Base-by-base conservation (phyloP, 1,284 basidiomycete species). In the Ceratobasidium sp. region DNA sequence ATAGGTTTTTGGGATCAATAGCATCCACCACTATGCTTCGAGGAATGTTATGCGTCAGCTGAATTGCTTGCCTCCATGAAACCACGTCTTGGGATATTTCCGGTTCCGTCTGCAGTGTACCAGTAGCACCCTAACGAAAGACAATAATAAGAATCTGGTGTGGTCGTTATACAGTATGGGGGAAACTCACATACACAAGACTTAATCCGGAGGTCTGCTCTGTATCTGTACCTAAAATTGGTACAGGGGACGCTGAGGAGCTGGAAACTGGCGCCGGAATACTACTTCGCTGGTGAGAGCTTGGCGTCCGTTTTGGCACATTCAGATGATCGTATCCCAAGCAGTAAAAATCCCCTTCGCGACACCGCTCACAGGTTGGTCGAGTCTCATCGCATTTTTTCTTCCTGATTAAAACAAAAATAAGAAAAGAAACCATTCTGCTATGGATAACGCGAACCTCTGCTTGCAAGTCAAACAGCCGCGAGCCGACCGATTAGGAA, bases 341-440 rank as follows among this genome's bases (percentile, higher is more conserved):
- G 46, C 69, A 71, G 1, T 59, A 2, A 15, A 71, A 71, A 10
- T 52, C 69, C 20, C 69, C 69, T 20, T 40, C 33, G 23, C 23
- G 12, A 20, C 69, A 71, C 33, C 69, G 50, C 13, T 71, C 38
- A 23, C 69, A 71, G 5, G 12, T 33, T 12, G 69, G 69, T 20
- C 40, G 56, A 20, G 52, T 70, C 26, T 70, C 68, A 33, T 70
- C 68, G 68, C 68, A 70, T 44, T 71, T 71, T 40, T 71, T 71
- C 54, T 46, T 71, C 38, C 54, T 71, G 17, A 3, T 6, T 42
- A 42, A 33, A 1, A 4, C 33, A 33, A 33, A 33, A 33, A 33
- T 33, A 33, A 33, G 33, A 33, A 33, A 33, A n/a, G n/a, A 4
- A 33, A 33, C 33, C 33, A 33, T 33, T 33, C 33, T 33, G 4